Base-by-base conservation (phyloP, 2,329 filamentous ascomycete genomes). In the Exophiala alcalophila region DNA sequence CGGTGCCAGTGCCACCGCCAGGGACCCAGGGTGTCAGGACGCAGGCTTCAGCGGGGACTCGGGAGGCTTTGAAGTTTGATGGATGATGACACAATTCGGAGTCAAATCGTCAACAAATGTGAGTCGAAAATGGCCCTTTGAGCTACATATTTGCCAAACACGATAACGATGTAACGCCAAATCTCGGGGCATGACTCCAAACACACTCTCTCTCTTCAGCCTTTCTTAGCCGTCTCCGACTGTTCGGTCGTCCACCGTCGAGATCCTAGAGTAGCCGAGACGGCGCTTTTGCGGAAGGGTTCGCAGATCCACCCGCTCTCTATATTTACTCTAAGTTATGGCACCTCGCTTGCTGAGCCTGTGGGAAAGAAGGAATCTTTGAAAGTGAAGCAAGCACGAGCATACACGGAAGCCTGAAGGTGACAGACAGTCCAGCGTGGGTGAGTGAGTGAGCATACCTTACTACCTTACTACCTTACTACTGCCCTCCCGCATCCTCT, bases 111-210 rank as follows among this genome's bases (percentile, higher is more conserved):
- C n/a, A n/a, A n/a, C n/a, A n/a, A n/a, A n/a, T n/a, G n/a, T n/a
- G n/a, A n/a, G n/a, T n/a, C n/a, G n/a, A n/a, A n/a, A 30, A 30
- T 6, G 12, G 27, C 7, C 27, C 12, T 6, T 30, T 30, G 19
- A 36, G 33, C n/a, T n/a, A 40, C 26, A 20, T 23, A 37, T 14
- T 30, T 40, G 34, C 29, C 42, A 23, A n/a, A n/a, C n/a, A 29
- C 23, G 18, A 25, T 30, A 40, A 30, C 36, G 20, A 37, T 44
- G 40, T 44, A 40, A 45, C 35, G 42, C 42, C 36, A 40, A 25
- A 11, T 21, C 11, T 40, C 15, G 25, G 23, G 28, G 36, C 36
- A 36, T 45, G 42, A 45, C 36, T 31, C 23, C 26, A n/a, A 36
- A 24, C 31, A 29, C n/a, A n/a, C n/a, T n/a, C n/a, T n/a, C n/a